A percentile compares a stretch with the other conserved stretches of the same genome.
Conservation (phyloP, 169 alveolate species). For the Eimeria praecox region DNA sequence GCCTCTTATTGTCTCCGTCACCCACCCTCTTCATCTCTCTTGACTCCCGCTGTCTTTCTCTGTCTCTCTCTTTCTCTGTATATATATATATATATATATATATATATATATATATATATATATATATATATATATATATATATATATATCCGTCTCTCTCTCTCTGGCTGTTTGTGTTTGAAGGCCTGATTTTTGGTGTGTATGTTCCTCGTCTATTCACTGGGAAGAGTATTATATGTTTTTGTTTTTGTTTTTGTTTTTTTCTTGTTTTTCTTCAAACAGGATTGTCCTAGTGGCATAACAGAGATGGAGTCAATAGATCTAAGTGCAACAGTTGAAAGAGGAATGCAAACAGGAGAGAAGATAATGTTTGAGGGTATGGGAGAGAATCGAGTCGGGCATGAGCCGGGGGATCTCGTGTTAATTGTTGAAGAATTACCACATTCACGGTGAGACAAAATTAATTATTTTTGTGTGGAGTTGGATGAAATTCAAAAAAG, state of each 20-base stretch:
- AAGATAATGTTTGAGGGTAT: slow-evolving; percentile 84
- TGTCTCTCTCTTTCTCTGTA: not conserved
- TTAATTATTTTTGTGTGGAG: no score
- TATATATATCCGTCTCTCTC: no score
- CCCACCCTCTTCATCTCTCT: no score
- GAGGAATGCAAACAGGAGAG: slow-evolving; percentile 86
- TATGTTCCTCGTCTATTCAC: no score
- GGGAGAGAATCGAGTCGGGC: slow-evolving; percentile 84
- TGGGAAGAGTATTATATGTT: no score
- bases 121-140: no score
- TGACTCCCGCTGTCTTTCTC: not conserved
- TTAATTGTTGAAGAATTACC: slow-evolving; percentile 84
- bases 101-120: no score
- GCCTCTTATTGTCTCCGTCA: no score
- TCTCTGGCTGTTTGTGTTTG: not conserved
- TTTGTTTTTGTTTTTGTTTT: not conserved
- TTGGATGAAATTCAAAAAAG: no score
- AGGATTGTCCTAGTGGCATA: slow-evolving; percentile 86
- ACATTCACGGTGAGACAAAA: slow-evolving; percentile 65
- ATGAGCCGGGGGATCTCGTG: slow-evolving; percentile 86
- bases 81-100: no score
- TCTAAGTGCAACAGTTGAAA: slow-evolving; percentile 83
- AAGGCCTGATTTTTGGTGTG: not conserved
- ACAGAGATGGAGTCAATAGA: slow-evolving; percentile 82
- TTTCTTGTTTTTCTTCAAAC: not conserved